Evolutionary conservation across 192 early-diverging fungal genomes (phyloP).

Genomic region (Allomyces arbusculus): DNA sequence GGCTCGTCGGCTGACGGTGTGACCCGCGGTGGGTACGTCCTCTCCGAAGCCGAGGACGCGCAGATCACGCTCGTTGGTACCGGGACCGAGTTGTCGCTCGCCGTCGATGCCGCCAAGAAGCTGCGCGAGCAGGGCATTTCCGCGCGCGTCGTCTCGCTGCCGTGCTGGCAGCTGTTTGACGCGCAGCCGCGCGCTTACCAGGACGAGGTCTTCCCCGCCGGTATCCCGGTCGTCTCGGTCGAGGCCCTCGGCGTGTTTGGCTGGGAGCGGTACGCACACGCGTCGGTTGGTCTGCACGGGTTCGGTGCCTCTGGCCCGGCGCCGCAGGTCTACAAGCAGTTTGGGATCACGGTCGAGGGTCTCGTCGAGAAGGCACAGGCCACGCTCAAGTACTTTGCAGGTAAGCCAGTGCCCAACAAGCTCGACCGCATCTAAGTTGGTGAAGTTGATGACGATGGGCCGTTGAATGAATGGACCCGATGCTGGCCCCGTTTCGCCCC

Average conservation of each 20-base stretch:
- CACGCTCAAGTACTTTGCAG: slow-evolving; percentile 44
- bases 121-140: slow-evolving; percentile 32
- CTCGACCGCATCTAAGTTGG: slow-evolving; percentile 1
- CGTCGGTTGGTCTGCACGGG: slow-evolving; percentile 64
- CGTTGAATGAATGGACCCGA: too few species aligned
- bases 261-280: slow-evolving; percentile 86
- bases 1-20: slow-evolving; percentile 61
- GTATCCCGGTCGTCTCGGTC: slow-evolving; percentile 66
- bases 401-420: slow-evolving; percentile 14
- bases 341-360: slow-evolving; percentile 56
- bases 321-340: slow-evolving; percentile 63
- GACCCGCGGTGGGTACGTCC: slow-evolving; percentile 67
- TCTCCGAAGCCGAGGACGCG: slow-evolving; percentile 39
- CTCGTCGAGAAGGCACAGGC: slow-evolving; percentile 59
- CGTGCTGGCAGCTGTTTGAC: slow-evolving; percentile 72
- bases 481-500: too few species aligned
- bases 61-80: slow-evolving; percentile 60
- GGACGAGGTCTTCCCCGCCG: slow-evolving; percentile 51
- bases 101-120: slow-evolving; percentile 64
- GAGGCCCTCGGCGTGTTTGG: slow-evolving; percentile 72
- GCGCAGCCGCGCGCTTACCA: slow-evolving; percentile 65
- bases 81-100: slow-evolving; percentile 78
- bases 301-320: slow-evolving; percentile 77
- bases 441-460: too few species aligned
- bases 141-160: slow-evolving; percentile 81